Evolutionary conservation across 2,329 filamentous ascomycete genomes (phyloP).

Genomic region (Ascochyta clinopodiicola): DNA sequence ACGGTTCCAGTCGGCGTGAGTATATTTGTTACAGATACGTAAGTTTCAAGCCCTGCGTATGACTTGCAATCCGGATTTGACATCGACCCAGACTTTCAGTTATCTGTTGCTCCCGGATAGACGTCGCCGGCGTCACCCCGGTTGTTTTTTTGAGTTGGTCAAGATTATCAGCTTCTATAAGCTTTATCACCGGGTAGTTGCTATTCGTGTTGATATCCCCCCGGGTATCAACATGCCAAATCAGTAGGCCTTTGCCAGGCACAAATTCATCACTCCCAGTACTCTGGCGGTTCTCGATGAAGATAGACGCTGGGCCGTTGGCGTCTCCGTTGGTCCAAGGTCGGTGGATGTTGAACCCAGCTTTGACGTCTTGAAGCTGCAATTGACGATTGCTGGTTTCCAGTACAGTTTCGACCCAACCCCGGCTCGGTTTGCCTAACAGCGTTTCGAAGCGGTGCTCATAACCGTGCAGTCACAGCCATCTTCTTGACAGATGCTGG

Average conservation of each 20-base stretch:
- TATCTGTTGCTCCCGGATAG: conserved; percentile 26
- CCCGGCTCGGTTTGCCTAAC: conserved; percentile 31
- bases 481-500: conserved; percentile 22
- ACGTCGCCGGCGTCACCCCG: conserved; percentile 29
- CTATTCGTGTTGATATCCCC: conserved; percentile 24
- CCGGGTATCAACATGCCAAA: conserved; percentile 34
- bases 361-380: conserved; percentile 30
- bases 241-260: conserved; percentile 28
- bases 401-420: conserved; percentile 25
- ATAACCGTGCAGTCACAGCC: conserved; percentile 25
- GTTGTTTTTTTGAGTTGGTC: conserved; percentile 18
- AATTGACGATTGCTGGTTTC: conserved; percentile 27
- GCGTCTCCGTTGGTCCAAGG: conserved; percentile 31
- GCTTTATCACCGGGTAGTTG: conserved; percentile 27
- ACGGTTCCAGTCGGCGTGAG: conserved; percentile 21
- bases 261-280: conserved; percentile 27
- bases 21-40: conserved; percentile 28
- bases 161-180: conserved; percentile 34
- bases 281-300: conserved; percentile 30
- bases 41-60: conserved; percentile 25
- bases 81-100: conserved; percentile 20
- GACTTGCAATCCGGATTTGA: conserved; percentile 28
- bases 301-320: conserved; percentile 27
- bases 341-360: conserved; percentile 22
- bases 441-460: conserved; percentile 22